Conservation (phyloP, 2,329 filamentous ascomycete species). For the Cercospora sojina region DNA sequence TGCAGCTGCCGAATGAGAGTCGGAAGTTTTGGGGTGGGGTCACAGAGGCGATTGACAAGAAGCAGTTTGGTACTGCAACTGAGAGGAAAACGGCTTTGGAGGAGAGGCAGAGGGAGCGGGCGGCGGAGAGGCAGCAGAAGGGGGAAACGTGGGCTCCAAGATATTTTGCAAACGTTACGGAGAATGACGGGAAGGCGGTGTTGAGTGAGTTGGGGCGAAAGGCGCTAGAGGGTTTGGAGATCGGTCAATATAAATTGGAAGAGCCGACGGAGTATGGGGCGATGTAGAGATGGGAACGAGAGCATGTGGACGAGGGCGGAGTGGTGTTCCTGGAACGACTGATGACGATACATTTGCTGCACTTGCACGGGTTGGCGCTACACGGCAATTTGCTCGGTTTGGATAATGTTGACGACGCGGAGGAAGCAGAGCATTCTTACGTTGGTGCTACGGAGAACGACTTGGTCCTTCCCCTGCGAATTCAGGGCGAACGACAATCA, state of each 20-base stretch:
- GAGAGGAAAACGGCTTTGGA: slow-evolving; percentile 87
- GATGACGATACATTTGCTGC: background rate
- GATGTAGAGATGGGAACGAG: slow-evolving; percentile 20
- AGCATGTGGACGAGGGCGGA: background rate
- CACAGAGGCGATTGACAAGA: slow-evolving; percentile 77
- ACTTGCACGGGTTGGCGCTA: background rate
- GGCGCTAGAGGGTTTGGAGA: slow-evolving; percentile 57
- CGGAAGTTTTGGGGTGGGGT: slow-evolving; percentile 84
- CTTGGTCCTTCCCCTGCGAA: too few relatives aligned
- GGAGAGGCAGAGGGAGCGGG: slow-evolving; percentile 82
- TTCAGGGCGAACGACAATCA: too few relatives aligned
- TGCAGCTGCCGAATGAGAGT: slow-evolving; percentile 86
- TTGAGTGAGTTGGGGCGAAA: slow-evolving; percentile 62
- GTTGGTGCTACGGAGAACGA: too few relatives aligned
- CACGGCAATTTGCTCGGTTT: background rate
- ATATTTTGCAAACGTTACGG: slow-evolving; percentile 72
- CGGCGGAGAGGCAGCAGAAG: slow-evolving; percentile 70
- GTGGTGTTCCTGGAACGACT: background rate
- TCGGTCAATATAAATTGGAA: slow-evolving; percentile 52
- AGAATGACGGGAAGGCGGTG: slow-evolving; percentile 60
- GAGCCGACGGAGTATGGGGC: slow-evolving; percentile 44
- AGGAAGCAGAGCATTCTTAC: too few relatives aligned
- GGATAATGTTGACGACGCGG: background rate
- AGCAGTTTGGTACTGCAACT: slow-evolving; percentile 83
- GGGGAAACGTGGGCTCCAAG: slow-evolving; percentile 76